Evolutionary conservation across 257 asterid species (phyloP).

Genomic region (Solanum corneliomulleri): DNA sequence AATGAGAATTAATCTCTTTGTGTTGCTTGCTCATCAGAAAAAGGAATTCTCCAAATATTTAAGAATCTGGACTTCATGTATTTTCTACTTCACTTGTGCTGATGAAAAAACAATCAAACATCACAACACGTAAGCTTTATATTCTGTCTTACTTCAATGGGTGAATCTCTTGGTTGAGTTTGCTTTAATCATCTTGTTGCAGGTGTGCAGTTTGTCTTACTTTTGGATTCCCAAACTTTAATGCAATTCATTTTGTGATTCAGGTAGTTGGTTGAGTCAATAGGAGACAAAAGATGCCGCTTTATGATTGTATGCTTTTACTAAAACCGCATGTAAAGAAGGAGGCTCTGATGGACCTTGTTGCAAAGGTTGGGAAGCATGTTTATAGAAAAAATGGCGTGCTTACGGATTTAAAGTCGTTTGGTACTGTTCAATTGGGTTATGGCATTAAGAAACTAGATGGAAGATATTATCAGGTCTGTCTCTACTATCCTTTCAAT

Average conservation of each 20-base stretch:
- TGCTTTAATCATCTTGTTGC: neutral
- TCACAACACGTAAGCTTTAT: too few relatives aligned
- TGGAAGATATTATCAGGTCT: conserved; percentile 73
- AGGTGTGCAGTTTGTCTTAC: neutral
- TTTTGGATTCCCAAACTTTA: neutral
- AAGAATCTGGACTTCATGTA: neutral
- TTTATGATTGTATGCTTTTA: conserved; percentile 84
- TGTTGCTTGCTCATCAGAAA: neutral
- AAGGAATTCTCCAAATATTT: neutral
- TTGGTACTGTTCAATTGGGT: conserved; percentile 56
- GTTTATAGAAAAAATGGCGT: conserved; percentile 70
- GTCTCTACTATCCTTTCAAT: neutral
- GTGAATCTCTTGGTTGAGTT: neutral
- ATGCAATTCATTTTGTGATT: neutral
- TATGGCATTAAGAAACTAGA: conserved; percentile 86
- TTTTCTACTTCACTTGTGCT: neutral
- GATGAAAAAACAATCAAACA: neutral
- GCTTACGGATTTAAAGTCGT: conserved; percentile 42
- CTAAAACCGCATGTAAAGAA: conserved; percentile 42
- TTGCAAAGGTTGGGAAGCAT: conserved; percentile 54
- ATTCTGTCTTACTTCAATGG: neutral
- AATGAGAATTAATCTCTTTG: neutral
- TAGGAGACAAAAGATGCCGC: conserved; percentile 52
- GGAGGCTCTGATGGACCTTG: conserved; percentile 40
- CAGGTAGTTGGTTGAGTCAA: neutral